phyloP scores from a whole-genome alignment of 139 green algal species.

The Cymbomonas tetramitiformis region DNA sequence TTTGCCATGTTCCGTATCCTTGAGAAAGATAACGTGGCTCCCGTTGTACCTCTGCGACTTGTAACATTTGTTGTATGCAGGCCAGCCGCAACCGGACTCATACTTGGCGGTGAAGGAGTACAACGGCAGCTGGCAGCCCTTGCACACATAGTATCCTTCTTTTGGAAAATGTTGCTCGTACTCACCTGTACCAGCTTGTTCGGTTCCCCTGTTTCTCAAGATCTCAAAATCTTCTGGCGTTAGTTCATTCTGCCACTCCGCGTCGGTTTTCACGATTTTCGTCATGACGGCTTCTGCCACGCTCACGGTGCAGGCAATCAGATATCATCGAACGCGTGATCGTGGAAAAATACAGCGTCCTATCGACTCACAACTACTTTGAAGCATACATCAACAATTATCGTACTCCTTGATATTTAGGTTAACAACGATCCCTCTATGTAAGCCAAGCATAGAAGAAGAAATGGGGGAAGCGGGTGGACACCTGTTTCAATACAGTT shows the following conservation, averaged over 20 bases:
- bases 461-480: too few relatives aligned
- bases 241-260: slow-evolving; percentile 27
- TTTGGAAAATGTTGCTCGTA: slow-evolving; percentile 74
- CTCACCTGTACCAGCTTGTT: slow-evolving; percentile 52
- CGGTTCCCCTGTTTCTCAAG: slow-evolving; percentile 81
- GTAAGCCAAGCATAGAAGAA: too few relatives aligned
- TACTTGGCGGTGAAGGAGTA: slow-evolving; percentile 78
- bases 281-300: neutral
- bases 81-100: slow-evolving; percentile 87
- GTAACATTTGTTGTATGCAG: slow-evolving; percentile 45
- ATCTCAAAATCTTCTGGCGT: slow-evolving; percentile 43
- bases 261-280: slow-evolving; percentile 26
- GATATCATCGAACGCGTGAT: too few relatives aligned
- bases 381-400: too few relatives aligned
- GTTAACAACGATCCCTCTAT: too few relatives aligned
- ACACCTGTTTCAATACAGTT: too few relatives aligned
- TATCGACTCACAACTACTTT: too few relatives aligned
- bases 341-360: too few relatives aligned
- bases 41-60: too few relatives aligned
- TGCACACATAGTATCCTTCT: slow-evolving; percentile 67
- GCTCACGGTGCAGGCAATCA: too few relatives aligned
- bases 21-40: slow-evolving; percentile 40
- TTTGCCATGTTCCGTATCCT: slow-evolving; percentile 37
- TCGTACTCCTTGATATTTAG: too few relatives aligned
- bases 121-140: slow-evolving; percentile 43